A percentile compares a stretch with the other conserved stretches of the same genome.
Evolutionary conservation across 2,329 filamentous ascomycete species (phyloP).

Genomic region (Penicillium digitatum): DNA sequence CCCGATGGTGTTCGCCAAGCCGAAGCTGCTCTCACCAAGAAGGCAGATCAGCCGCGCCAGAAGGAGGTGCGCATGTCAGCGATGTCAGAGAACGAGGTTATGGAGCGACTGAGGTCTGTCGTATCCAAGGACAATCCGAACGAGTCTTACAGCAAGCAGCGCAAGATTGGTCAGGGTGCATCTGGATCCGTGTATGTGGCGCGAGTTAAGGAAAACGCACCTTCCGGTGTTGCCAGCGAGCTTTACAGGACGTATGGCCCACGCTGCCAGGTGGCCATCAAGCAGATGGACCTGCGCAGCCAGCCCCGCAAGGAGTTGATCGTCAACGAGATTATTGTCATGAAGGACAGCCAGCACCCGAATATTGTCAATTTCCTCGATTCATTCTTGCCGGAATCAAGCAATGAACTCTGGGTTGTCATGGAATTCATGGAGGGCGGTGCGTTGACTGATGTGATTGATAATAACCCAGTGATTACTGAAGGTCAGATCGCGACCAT

Average conservation of each 20-base stretch:
- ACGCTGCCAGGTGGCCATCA: constrained; percentile 91
- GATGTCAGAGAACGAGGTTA: constrained; percentile 95
- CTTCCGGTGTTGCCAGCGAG: constrained; percentile 74
- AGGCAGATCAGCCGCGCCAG: constrained; percentile 64
- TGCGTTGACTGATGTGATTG: constrained; percentile 95
- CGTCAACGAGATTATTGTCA: constrained; percentile 99
- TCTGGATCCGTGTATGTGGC: constrained; percentile 98
- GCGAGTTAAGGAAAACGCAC: constrained; percentile 82
- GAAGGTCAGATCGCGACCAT: constrained; percentile 98
- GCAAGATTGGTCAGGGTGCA: constrained; percentile 98
- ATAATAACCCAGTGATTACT: constrained; percentile 89
- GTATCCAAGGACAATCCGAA: constrained; percentile 95
- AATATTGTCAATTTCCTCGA: constrained; percentile 99
- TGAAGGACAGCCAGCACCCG: constrained; percentile 97
- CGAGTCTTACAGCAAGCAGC: constrained; percentile 96
- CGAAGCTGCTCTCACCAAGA: constrained; percentile 81
- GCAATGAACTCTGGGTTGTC: constrained; percentile 95
- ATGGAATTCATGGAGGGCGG: constrained; percentile 99
- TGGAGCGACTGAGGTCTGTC: constrained; percentile 89
- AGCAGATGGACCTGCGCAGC: constrained; percentile 98
- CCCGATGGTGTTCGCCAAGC: constrained; percentile 78
- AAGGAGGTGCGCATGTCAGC: constrained; percentile 98
- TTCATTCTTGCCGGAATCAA: constrained; percentile 91
- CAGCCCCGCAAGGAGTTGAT: constrained; percentile 97
- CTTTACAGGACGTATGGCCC: constrained; percentile 74